Conservation (phyloP, 306 rosid species). For the Pueraria montana region DNA sequence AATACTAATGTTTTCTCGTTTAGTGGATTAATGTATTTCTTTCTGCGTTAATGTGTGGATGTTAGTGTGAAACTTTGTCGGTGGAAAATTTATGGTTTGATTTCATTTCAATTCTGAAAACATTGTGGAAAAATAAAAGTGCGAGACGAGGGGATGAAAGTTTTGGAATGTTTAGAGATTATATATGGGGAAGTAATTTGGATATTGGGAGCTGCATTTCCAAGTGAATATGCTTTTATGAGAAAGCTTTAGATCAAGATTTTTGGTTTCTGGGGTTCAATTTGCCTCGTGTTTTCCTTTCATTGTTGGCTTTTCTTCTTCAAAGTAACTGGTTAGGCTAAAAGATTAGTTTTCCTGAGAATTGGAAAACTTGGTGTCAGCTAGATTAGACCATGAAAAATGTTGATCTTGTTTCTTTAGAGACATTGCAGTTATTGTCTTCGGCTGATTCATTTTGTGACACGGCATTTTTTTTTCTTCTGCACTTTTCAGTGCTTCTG, state of each 20-base stretch:
- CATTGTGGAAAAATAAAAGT: no score
- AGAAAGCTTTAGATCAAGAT: neutral
- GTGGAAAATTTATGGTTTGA: neutral
- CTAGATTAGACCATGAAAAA: neutral
- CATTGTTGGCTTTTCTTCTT: neutral
- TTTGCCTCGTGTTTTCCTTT: neutral
- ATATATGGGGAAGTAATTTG: neutral
- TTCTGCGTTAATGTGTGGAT: neutral
- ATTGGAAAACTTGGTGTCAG: neutral
- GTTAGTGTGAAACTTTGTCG: neutral
- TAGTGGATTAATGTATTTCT: neutral
- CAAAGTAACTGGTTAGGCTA: neutral
- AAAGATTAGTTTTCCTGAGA: neutral
- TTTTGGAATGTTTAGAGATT: no score
- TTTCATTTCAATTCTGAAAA: neutral
- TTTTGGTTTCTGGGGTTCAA: neutral
- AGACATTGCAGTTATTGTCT: neutral
- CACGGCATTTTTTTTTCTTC: neutral
- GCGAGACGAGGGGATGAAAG: no score
- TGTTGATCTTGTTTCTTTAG: neutral
- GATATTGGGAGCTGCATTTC: neutral
- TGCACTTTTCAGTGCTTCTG: neutral
- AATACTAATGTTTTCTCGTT: neutral
- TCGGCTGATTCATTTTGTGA: neutral
- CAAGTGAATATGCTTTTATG: neutral